These are phyloP conservation scores for Schoenoplectus tabernaemontani DNA, from an alignment of 202 grass and related monocot genomes.

Conservation along the genomic window DNA sequence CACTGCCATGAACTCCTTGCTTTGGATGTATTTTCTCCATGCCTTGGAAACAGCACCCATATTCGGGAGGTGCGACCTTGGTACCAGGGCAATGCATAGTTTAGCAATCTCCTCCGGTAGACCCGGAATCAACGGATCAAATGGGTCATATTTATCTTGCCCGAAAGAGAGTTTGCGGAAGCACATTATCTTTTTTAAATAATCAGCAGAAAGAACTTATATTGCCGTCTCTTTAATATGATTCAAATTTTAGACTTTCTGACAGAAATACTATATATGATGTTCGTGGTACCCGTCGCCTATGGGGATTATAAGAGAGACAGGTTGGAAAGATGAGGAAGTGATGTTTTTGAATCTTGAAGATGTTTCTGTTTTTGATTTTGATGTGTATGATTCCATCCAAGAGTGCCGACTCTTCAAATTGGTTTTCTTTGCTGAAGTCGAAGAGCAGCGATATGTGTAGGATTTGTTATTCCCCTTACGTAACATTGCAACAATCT, in stretches of 20 bases:
- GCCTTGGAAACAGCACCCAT: conserved; percentile 56
- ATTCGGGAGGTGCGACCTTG: conserved; percentile 28
- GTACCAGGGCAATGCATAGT: conserved; percentile 49
- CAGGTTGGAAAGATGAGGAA: conserved; percentile 32
- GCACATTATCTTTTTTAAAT: conserved; percentile 7
- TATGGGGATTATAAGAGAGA: conserved; percentile 78
- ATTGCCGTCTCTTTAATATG: conserved; percentile 4
- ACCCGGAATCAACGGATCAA: conserved; percentile 39
- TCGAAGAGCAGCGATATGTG: background rate
- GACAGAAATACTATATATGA: conserved; percentile 9
- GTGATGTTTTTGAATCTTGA: conserved; percentile 26
- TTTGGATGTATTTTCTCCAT: conserved; percentile 55
- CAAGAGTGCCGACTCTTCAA: conserved; percentile 24
- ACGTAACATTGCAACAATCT: conserved; percentile 29
- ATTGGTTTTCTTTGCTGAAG: conserved; percentile 21
- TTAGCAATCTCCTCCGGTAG: conserved; percentile 63
- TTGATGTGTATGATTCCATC: conserved; percentile 52
- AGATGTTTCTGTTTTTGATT: conserved; percentile 31
- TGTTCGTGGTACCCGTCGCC: conserved; percentile 67
- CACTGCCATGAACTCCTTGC: conserved; percentile 43
- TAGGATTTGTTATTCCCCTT: conserved; percentile 21
- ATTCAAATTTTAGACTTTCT: conserved; percentile 7
- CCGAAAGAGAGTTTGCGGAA: conserved; percentile 17
- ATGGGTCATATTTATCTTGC: conserved; percentile 7
- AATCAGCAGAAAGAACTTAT: conserved; percentile 22